Evolutionary conservation across 2,329 filamentous ascomycete genomes (phyloP), one percentile per base, ranked within the genome.

Genomic region (Hypoxylon sp.): DNA sequence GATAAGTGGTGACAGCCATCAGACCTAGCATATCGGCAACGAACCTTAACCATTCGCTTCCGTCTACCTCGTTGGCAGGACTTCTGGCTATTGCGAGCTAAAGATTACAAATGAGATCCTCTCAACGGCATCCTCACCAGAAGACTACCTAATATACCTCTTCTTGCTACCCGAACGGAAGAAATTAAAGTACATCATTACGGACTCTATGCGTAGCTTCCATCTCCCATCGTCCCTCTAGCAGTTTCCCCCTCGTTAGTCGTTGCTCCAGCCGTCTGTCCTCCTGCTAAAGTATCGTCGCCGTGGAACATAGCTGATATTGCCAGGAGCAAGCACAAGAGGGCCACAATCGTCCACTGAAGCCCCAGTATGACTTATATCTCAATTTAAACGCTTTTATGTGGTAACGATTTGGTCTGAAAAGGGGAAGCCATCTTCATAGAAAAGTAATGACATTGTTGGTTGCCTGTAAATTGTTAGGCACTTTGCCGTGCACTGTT

Each of bases 341-440:
- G 32, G 1, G 14, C 60, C 1, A 63, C 32, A 19, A 51, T 51
- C 11, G 60, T 36, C 52, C 51, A 63, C 34, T 63, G 60, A 14
- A 63, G 32, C 7, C 32, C 51, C 23, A n/a, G n/a, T n/a, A 43
- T 43, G n/a, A 43, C 17, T 10, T 14, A 19, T 5, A 19, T 19
- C 3, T 43, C n/a, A 11, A 43, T 11, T 43, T 43, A 43, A 10
- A 17, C 38, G 38, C 38, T 19, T 3, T 43, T 43, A 19, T 4
- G 4, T 28, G 25, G 6, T n/a, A 1, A 6, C 10, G 38, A 19
- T 19, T 43, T 19, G 38, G 38, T 17, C 38, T 10, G 7, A 19
- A 43, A 43, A 19, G 6, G 6, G 17, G 5, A 43, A 17, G 38
- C 38, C 38, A 43, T 17, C 38, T n/a, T 10, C n/a, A 21, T 7